phyloP scores from a whole-genome alignment of 2,329 filamentous ascomycete genomes.

The Verticillium klebahnii region DNA sequence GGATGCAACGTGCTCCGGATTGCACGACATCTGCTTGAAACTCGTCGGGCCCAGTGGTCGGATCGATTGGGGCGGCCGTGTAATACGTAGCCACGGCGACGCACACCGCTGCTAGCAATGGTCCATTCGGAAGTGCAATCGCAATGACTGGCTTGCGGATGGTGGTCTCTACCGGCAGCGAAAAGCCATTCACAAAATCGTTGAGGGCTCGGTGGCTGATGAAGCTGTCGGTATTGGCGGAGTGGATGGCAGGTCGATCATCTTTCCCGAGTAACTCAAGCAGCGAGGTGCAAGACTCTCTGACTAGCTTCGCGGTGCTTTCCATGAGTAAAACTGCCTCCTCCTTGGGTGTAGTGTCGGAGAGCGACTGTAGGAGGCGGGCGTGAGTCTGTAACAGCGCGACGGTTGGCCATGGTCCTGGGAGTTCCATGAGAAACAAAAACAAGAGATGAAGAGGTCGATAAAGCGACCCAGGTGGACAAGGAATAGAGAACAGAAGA shows the following conservation, averaged over 20 bases:
- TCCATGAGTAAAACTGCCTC: conserved; percentile 13
- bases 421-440: conserved; percentile 17
- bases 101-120: conserved; percentile 14
- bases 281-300: conserved; percentile 29
- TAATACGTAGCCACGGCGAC: conserved; percentile 14
- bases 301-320: conserved; percentile 17
- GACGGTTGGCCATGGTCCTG: conserved; percentile 22
- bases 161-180: conserved; percentile 17
- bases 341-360: conserved; percentile 25
- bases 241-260: conserved; percentile 21
- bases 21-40: conserved; percentile 13
- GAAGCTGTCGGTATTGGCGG: conserved; percentile 15
- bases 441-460: conserved; percentile 20
- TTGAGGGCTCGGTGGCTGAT: conserved; percentile 26
- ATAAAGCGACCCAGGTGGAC: conserved; percentile 11
- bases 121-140: conserved; percentile 13
- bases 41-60: conserved; percentile 9
- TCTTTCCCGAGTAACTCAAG: conserved; percentile 27
- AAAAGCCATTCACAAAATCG: conserved; percentile 26
- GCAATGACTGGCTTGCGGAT: conserved; percentile 9
- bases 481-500: conserved; percentile 17
- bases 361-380: conserved; percentile 27
- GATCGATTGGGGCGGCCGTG: conserved; percentile 12
- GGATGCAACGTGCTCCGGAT: not conserved
- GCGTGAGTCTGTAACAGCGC: conserved; percentile 26